phyloP scores from a whole-genome alignment of 2,329 filamentous ascomycete genomes.

The Neospermospora avenae region DNA sequence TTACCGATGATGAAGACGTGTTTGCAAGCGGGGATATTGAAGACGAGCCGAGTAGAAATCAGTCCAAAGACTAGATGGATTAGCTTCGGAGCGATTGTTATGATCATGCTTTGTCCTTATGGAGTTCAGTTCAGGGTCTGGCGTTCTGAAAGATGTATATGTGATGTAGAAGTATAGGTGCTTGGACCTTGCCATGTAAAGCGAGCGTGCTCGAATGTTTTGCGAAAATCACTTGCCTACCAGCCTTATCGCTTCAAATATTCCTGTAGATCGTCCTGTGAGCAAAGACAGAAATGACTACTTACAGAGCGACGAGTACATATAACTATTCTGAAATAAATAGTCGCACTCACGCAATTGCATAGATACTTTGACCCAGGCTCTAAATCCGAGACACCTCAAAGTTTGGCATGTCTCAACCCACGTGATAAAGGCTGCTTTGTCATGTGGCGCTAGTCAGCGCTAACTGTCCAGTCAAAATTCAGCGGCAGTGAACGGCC shows the following conservation, averaged over 20 bases:
- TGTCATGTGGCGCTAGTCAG: neutral
- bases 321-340: no score
- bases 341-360: no score
- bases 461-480: slow-evolving; percentile 3
- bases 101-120: neutral
- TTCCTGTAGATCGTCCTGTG: no score
- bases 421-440: neutral
- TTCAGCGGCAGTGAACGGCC: no score
- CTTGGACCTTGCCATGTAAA: neutral
- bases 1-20: slow-evolving; percentile 31
- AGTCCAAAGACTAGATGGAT: neutral
- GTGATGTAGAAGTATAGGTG: slow-evolving; percentile 7
- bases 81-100: neutral
- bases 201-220: no score
- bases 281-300: no score
- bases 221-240: no score
- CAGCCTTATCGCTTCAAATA: no score
- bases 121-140: neutral
- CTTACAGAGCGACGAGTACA: no score
- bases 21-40: slow-evolving; percentile 28
- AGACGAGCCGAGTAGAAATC: slow-evolving; percentile 2
- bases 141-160: neutral
- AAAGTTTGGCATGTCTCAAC: neutral
- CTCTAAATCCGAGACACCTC: no score
- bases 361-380: no score